Conservation (phyloP, 2,329 filamentous ascomycete species). For the Cladosporium sp. region DNA sequence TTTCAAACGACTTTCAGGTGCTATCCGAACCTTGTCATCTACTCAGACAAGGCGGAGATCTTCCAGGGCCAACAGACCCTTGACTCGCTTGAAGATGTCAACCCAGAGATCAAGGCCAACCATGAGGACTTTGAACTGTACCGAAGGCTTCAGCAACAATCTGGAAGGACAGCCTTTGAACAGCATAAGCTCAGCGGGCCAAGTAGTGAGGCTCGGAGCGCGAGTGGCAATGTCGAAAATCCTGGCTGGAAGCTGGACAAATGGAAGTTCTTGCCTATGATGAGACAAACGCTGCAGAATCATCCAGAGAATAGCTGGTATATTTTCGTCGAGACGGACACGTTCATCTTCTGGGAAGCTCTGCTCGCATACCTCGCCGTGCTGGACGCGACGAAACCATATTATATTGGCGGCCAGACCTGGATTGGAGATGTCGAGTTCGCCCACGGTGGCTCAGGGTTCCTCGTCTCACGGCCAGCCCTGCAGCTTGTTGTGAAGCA, state of each 20-base stretch:
- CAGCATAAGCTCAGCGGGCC: constrained; percentile 18
- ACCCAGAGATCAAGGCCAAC: constrained; percentile 23
- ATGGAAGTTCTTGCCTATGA: constrained; percentile 36
- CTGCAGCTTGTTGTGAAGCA: constrained; percentile 31
- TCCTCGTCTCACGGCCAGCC: constrained; percentile 38
- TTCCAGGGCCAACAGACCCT: constrained; percentile 40
- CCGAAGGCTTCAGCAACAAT: constrained; percentile 27
- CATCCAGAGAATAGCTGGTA: constrained; percentile 53
- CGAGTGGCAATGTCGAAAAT: neutral
- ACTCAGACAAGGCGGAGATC: constrained; percentile 49
- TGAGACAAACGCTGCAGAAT: constrained; percentile 33
- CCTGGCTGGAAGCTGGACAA: constrained; percentile 32
- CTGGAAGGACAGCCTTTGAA: constrained; percentile 28
- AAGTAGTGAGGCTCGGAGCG: neutral
- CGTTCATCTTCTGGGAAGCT: constrained; percentile 50
- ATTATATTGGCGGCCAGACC: constrained; percentile 38
- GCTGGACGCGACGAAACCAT: constrained; percentile 37
- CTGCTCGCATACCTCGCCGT: constrained; percentile 36
- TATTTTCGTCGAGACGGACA: constrained; percentile 57
- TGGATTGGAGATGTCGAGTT: constrained; percentile 34
- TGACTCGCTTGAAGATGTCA: constrained; percentile 35
- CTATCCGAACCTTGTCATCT: constrained; percentile 53
- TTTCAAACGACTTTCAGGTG: constrained; percentile 53
- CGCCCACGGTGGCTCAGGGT: constrained; percentile 39
- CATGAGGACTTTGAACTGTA: constrained; percentile 36